These are phyloP conservation scores for Porphyrellus cyaneotinctus DNA, from an alignment of 768 basidiomycete species.

Conservation along the genomic window DNA sequence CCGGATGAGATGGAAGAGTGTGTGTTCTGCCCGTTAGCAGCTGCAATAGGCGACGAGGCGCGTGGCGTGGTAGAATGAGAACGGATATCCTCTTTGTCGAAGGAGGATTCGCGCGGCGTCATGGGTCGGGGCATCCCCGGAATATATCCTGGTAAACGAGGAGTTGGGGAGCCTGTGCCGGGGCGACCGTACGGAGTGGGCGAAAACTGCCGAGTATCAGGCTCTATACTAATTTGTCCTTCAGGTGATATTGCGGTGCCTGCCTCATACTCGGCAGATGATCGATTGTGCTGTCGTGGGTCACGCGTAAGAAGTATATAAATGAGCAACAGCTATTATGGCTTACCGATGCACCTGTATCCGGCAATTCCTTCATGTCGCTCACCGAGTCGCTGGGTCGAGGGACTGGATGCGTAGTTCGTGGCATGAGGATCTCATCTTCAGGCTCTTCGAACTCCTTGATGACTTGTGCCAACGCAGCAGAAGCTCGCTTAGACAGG, in stretches of 20 bases:
- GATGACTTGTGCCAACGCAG: constrained; percentile 73
- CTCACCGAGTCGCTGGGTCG: constrained; percentile 29
- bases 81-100: constrained; percentile 68
- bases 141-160: constrained; percentile 74
- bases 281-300: constrained; percentile 30
- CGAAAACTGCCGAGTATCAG: constrained; percentile 52
- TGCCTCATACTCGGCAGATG: constrained; percentile 47
- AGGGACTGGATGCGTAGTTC: constrained; percentile 48
- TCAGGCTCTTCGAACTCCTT: constrained; percentile 73
- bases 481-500: constrained; percentile 55
- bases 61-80: constrained; percentile 72
- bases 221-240: constrained; percentile 44
- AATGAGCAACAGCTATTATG: constrained; percentile 4
- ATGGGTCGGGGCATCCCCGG: constrained; percentile 90
- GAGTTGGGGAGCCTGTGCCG: constrained; percentile 45
- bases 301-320: constrained; percentile 18
- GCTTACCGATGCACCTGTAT: constrained; percentile 25
- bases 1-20: constrained; percentile 37
- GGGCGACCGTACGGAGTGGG: constrained; percentile 55
- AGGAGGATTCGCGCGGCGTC: constrained; percentile 71
- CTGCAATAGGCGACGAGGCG: constrained; percentile 60
- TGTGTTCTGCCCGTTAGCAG: constrained; percentile 32
- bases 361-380: constrained; percentile 20
- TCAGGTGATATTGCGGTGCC: constrained; percentile 72
- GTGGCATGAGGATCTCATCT: constrained; percentile 73